Conservation (phyloP, 1,284 basidiomycete genomes). For the Marasmius fiardii region DNA sequence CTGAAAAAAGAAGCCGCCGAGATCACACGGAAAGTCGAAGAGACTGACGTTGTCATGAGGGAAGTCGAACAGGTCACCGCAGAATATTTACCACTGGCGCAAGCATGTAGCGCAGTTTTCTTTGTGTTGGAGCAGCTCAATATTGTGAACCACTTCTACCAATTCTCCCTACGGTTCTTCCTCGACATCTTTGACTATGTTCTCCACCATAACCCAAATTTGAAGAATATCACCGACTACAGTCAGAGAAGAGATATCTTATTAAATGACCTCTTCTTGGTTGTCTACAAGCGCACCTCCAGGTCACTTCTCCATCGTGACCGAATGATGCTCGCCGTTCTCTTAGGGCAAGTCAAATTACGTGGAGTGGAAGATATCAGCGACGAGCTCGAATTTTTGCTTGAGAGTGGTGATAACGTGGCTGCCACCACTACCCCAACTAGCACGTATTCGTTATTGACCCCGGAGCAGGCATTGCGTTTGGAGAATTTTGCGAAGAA, state of each 20-base stretch:
- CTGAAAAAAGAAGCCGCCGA: conserved; percentile 97
- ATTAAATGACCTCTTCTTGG: conserved; percentile 88
- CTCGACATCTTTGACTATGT: conserved; percentile 97
- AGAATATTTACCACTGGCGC: conserved; percentile 93
- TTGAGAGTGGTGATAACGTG: conserved; percentile 83
- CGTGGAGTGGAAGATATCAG: conserved; percentile 75
- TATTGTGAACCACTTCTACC: conserved; percentile 96
- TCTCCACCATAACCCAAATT: conserved; percentile 87
- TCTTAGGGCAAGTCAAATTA: conserved; percentile 89
- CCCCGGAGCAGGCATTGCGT: conserved; percentile 67
- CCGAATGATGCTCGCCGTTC: conserved; percentile 87
- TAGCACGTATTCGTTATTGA: conserved; percentile 42
- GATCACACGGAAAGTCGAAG: conserved; percentile 95
- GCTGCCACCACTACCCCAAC: conserved; percentile 34
- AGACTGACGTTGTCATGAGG: conserved; percentile 93
- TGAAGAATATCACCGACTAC: conserved; percentile 77
- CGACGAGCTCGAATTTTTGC: conserved; percentile 87
- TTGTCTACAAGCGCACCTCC: conserved; percentile 88
- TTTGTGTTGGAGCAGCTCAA: conserved; percentile 96
- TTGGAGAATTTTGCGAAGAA: conserved; percentile 68
- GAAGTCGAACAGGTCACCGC: conserved; percentile 96
- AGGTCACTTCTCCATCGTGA: conserved; percentile 91
- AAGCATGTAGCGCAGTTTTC: conserved; percentile 96
- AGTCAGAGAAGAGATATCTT: conserved; percentile 77
- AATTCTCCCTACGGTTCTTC: conserved; percentile 98